Conservation (phyloP, 2,329 filamentous ascomycete genomes). For the Berkeleyomyces rouxiae region DNA sequence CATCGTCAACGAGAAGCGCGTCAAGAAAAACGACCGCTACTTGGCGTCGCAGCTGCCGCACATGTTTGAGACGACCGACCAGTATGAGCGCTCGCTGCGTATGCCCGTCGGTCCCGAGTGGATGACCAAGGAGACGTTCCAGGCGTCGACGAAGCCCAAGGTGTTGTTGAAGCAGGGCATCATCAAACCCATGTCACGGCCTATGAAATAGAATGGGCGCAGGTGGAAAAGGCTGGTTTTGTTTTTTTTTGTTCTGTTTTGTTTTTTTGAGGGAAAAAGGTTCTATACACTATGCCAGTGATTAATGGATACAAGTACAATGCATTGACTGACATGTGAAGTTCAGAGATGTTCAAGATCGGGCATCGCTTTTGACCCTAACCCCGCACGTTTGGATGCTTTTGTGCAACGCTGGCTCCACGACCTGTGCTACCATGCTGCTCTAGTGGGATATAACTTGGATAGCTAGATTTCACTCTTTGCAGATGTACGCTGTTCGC, state of each 20-base stretch:
- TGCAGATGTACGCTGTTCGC: too few relatives aligned
- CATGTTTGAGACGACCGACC: constrained; percentile 69
- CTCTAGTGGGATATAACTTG: too few relatives aligned
- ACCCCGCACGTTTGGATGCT: too few relatives aligned
- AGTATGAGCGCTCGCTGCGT: constrained; percentile 79
- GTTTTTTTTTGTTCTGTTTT: not conserved
- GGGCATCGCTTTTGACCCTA: too few relatives aligned
- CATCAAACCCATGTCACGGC: constrained; percentile 75
- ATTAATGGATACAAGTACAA: not conserved
- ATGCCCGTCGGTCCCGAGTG: constrained; percentile 86
- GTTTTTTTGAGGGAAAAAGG: not conserved
- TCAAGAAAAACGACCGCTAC: constrained; percentile 85
- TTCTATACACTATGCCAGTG: not conserved
- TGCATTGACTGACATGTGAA: not conserved
- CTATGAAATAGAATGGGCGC: constrained; percentile 26
- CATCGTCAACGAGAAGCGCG: constrained; percentile 79
- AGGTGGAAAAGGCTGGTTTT: not conserved
- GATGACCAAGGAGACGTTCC: constrained; percentile 91
- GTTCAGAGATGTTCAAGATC: too few relatives aligned
- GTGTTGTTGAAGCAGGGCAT: constrained; percentile 82
- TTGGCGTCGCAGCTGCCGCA: constrained; percentile 71
- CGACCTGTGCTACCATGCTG: too few relatives aligned
- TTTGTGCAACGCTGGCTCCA: too few relatives aligned
- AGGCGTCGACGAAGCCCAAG: constrained; percentile 74
- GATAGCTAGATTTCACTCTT: too few relatives aligned